Evolutionary conservation across 2,329 filamentous ascomycete species (phyloP).

Genomic region (Aquanectria penicillioides): DNA sequence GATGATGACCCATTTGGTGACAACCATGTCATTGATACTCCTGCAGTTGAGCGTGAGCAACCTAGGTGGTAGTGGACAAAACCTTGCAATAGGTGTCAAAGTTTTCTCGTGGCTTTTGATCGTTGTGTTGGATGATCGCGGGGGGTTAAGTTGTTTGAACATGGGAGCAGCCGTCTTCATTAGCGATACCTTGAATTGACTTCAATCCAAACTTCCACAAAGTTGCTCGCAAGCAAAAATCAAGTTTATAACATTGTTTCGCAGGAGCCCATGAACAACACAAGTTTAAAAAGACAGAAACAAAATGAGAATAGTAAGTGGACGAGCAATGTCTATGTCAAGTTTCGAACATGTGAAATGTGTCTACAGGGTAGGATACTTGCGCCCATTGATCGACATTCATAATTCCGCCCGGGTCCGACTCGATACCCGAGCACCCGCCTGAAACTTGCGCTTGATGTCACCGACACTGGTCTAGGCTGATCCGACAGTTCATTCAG

Average conservation of each 20-base stretch:
- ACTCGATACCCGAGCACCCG: background rate
- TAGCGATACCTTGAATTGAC: background rate
- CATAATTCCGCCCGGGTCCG: background rate
- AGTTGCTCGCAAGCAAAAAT: no score
- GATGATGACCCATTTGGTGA: constrained; percentile 92
- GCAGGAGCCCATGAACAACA: no score
- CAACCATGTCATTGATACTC: constrained; percentile 71
- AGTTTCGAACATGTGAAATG: background rate
- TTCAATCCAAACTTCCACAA: background rate
- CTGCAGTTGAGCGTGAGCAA: constrained; percentile 42
- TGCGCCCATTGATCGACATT: no score
- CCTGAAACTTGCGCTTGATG: constrained; percentile 25
- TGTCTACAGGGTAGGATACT: constrained; percentile 7
- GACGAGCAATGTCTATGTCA: no score
- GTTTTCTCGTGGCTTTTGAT: background rate
- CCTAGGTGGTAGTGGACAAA: constrained; percentile 43
- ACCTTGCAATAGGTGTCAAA: background rate
- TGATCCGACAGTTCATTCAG: no score
- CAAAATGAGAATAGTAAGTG: no score
- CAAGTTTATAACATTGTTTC: no score
- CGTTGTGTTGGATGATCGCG: background rate
- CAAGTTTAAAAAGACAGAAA: no score
- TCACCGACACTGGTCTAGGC: constrained; percentile 12
- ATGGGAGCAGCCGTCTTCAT: background rate
- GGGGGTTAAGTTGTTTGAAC: background rate